Percentiles rank a stretch among this genome's conserved stretches.
Conservation (phyloP, 2,329 filamentous ascomycete species). For the Pseudocercospora pini-densiflorae region DNA sequence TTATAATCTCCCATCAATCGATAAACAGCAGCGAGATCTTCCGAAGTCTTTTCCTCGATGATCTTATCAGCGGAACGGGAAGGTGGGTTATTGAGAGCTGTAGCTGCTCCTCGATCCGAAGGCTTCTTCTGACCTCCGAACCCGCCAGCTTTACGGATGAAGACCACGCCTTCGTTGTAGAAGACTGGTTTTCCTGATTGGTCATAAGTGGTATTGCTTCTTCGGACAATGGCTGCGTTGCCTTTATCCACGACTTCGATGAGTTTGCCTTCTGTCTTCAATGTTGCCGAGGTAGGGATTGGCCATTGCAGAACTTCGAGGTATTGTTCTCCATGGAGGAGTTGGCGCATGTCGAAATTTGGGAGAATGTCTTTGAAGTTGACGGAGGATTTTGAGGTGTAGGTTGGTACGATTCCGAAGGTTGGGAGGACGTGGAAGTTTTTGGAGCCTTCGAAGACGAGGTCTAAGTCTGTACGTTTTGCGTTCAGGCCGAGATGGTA, state of each 20-base stretch:
- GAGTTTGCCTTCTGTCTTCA: slow-evolving; percentile 76
- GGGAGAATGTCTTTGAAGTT: slow-evolving; percentile 81
- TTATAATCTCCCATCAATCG: slow-evolving; percentile 93
- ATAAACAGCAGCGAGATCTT: slow-evolving; percentile 93
- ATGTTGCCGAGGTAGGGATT: slow-evolving; percentile 79
- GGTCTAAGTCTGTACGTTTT: slow-evolving; percentile 82
- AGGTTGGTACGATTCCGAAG: slow-evolving; percentile 90
- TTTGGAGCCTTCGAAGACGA: slow-evolving; percentile 88
- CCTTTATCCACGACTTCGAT: slow-evolving; percentile 98
- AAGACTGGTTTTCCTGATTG: slow-evolving; percentile 86
- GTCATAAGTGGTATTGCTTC: slow-evolving; percentile 79
- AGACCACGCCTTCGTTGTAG: slow-evolving; percentile 94
- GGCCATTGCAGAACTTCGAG: slow-evolving; percentile 91
- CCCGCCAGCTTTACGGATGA: slow-evolving; percentile 86
- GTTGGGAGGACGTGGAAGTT: slow-evolving; percentile 93
- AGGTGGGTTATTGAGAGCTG: slow-evolving; percentile 79
- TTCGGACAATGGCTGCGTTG: slow-evolving; percentile 80
- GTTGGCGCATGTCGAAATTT: slow-evolving; percentile 98
- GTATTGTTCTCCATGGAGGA: slow-evolving; percentile 97
- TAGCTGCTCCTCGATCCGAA: slow-evolving; percentile 76
- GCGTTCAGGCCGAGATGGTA: slow-evolving; percentile 92
- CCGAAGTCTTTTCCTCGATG: slow-evolving; percentile 81
- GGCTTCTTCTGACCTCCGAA: slow-evolving; percentile 85
- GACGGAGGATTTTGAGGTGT: slow-evolving; percentile 80
- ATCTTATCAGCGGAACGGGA: slow-evolving; percentile 78